phyloP scores from a whole-genome alignment of 805 yeast genomes.

The Metschnikowia bowlesiae region DNA sequence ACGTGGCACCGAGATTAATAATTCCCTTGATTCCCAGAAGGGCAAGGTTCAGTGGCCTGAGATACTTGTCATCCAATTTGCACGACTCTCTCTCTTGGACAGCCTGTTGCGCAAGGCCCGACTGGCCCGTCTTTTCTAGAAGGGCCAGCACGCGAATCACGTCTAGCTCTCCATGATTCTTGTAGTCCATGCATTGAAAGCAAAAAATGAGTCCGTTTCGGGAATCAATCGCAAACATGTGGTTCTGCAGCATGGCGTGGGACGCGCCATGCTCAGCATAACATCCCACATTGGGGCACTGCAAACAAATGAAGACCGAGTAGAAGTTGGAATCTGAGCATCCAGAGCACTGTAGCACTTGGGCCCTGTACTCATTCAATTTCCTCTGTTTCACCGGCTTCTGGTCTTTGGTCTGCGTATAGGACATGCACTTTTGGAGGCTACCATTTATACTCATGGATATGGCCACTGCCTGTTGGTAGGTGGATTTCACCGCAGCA shows the following conservation, averaged over 20 bases:
- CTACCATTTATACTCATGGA: conserved; percentile 31
- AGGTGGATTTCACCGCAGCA: conserved; percentile 47
- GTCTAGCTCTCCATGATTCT: conserved; percentile 58
- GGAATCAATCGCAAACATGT: conserved; percentile 54
- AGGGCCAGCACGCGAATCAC: conserved; percentile 34
- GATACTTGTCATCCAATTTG: conserved; percentile 9
- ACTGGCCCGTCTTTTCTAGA: not conserved
- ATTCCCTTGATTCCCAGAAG: conserved; percentile 82
- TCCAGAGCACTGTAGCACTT: conserved; percentile 47
- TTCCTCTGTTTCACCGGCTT: conserved; percentile 31
- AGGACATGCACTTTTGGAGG: conserved; percentile 16
- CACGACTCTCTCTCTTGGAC: conserved; percentile 6
- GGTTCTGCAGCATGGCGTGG: conserved; percentile 32
- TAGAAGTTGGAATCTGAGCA: conserved; percentile 42
- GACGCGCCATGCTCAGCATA: conserved; percentile 35
- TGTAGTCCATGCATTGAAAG: conserved; percentile 70
- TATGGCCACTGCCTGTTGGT: conserved; percentile 48
- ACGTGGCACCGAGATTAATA: conserved; percentile 93
- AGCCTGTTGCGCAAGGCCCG: conserved; percentile 2
- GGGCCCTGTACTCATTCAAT: conserved; percentile 39
- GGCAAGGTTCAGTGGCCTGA: conserved; percentile 48
- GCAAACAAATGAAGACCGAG: conserved; percentile 59
- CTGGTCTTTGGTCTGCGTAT: conserved; percentile 35
- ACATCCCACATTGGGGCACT: conserved; percentile 77
- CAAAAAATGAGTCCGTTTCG: conserved; percentile 68